These are phyloP conservation scores for Fraxinus ornus DNA, from an alignment of 305 asterid genomes.

Conservation along the genomic window DNA sequence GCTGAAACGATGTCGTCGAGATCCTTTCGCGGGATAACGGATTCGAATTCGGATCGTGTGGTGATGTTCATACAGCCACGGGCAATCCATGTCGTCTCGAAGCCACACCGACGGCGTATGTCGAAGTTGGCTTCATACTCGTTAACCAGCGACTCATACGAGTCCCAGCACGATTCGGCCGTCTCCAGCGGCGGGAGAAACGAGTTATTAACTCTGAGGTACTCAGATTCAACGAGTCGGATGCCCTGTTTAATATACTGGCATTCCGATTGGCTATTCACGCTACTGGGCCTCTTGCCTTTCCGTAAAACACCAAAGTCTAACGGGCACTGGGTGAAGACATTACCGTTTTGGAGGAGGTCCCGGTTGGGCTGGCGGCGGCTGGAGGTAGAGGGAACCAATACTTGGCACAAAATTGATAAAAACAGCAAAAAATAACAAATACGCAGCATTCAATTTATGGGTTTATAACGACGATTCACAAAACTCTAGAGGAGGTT, in stretches of 20 bases:
- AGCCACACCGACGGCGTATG: slow-evolving; percentile 62
- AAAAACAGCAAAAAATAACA: slow-evolving; percentile 11
- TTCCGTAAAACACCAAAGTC: slow-evolving; percentile 47
- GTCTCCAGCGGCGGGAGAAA: slow-evolving; percentile 61
- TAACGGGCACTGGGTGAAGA: slow-evolving; percentile 50
- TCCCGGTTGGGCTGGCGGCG: slow-evolving; percentile 16
- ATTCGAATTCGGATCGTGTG: slow-evolving; percentile 61
- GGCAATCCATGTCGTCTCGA: slow-evolving; percentile 67
- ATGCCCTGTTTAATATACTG: slow-evolving; percentile 65
- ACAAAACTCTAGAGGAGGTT: too few species aligned
- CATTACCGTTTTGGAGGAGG: slow-evolving; percentile 37
- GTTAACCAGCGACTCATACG: slow-evolving; percentile 43
- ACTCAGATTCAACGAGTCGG: slow-evolving; percentile 67
- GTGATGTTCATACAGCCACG: slow-evolving; percentile 68
- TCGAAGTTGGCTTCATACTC: slow-evolving; percentile 40
- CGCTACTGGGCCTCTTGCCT: slow-evolving; percentile 18
- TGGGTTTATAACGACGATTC: not conserved
- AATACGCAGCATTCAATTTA: slow-evolving; percentile 32
- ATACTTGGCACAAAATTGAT: slow-evolving; percentile 13
- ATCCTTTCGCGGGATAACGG: slow-evolving; percentile 39
- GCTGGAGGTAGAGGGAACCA: slow-evolving; percentile 10
- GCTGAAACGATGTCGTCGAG: slow-evolving; percentile 35
- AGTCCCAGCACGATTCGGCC: slow-evolving; percentile 66
- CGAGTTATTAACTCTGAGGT: slow-evolving; percentile 44
- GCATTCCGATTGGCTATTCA: slow-evolving; percentile 44